These are phyloP conservation scores for Priceomyces medius DNA, from an alignment of 805 yeast species.

Conservation along the genomic window DNA sequence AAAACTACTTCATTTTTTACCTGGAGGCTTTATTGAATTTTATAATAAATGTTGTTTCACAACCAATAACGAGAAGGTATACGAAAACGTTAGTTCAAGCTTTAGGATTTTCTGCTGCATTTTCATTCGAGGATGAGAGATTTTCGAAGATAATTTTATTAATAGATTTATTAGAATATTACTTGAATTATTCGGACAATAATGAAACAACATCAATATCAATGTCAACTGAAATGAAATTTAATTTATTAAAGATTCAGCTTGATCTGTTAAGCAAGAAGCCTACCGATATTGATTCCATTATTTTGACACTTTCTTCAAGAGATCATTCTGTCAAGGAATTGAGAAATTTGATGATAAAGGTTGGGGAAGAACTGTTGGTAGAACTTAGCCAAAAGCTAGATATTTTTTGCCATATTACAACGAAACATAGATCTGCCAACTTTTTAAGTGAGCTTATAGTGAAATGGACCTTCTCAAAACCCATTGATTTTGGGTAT, in stretches of 20 bases:
- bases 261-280: not conserved
- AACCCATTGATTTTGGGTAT: not conserved
- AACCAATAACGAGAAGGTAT: not conserved
- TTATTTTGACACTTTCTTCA: not conserved
- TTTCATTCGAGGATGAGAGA: not conserved
- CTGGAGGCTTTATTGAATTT: constrained; percentile 7
- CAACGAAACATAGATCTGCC: not conserved
- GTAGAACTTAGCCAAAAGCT: constrained; percentile 3
- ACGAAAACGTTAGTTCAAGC: not conserved
- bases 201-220: not conserved
- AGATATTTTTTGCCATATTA: not conserved
- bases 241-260: not conserved
- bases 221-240: not conserved
- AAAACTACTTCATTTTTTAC: constrained; percentile 3
- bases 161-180: not conserved
- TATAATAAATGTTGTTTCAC: constrained; percentile 5
- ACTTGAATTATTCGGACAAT: not conserved
- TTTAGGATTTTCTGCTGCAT: not conserved
- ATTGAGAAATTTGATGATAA: not conserved
- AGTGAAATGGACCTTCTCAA: not conserved
- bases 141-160: not conserved
- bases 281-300: not conserved
- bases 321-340: not conserved
- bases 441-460: constrained; percentile 2
- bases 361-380: not conserved